A percentile compares a stretch with the other conserved stretches of the same genome.
These are phyloP conservation scores for Amoebophrya sp. DNA, from an alignment of 169 alveolate species.

Conservation along the genomic window DNA sequence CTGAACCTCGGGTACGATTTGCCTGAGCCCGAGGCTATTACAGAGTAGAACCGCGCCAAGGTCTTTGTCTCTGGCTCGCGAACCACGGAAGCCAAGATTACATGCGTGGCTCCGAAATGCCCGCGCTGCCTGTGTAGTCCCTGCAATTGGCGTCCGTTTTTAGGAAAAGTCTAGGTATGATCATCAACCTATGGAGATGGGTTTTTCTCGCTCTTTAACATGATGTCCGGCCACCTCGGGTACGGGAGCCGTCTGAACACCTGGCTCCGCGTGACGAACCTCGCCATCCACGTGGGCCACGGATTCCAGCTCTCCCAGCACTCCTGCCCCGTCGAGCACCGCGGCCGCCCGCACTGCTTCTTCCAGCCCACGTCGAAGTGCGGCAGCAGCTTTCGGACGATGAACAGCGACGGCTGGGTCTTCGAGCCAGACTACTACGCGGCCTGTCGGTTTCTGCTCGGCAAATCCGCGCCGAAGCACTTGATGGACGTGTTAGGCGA, in stretches of 20 bases:
- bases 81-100: no score
- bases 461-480: not conserved
- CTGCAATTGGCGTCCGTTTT: no score
- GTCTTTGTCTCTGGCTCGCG: no score
- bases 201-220: no score
- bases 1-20: no score
- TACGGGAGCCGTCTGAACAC: not conserved
- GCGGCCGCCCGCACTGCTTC: not conserved
- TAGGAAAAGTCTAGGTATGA: no score
- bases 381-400: not conserved
- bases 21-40: no score
- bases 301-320: not conserved
- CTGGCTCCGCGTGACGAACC: not conserved
- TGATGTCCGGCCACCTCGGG: not conserved
- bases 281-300: constrained; percentile 1
- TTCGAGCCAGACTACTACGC: not conserved
- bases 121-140: no score
- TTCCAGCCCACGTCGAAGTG: not conserved
- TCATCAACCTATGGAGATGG: no score
- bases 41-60: no score
- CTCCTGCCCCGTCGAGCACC: not conserved
- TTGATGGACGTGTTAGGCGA: not conserved
- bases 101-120: no score
- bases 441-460: not conserved
- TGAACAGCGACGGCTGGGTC: not conserved